Conservation (phyloP, 2,329 filamentous ascomycete species). For the Magnaporthiopsis incrustans region DNA sequence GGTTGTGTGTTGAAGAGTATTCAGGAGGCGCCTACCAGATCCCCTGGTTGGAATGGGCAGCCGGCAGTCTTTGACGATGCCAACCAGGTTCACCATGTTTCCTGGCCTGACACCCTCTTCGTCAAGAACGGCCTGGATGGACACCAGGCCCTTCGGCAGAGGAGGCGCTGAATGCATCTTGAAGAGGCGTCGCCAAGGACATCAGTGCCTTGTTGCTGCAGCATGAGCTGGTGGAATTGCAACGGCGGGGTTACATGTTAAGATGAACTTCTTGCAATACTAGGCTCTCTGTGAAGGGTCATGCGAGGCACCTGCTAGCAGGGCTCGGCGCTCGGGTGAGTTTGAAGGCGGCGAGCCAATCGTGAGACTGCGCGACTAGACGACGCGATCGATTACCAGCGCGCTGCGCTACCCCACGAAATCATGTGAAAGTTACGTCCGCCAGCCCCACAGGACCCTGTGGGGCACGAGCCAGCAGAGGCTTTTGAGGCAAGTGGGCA, state of each 20-base stretch:
- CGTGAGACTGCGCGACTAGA: not conserved
- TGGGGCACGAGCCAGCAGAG: not conserved
- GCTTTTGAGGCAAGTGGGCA: too few species aligned
- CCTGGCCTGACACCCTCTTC: constrained; percentile 19
- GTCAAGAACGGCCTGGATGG: constrained; percentile 36
- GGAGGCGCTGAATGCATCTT: not conserved
- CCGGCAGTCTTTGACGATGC: constrained; percentile 60
- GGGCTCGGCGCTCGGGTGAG: too few species aligned
- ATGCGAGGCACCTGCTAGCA: too few species aligned
- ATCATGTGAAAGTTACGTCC: not conserved
- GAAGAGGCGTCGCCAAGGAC: not conserved
- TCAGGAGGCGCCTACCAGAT: constrained; percentile 32
- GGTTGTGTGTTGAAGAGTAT: not conserved
- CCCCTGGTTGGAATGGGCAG: constrained; percentile 42
- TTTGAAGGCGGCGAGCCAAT: too few species aligned
- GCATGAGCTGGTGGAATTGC: too few species aligned
- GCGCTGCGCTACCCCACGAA: not conserved
- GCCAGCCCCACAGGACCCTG: not conserved
- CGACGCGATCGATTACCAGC: not conserved
- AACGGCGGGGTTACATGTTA: too few species aligned
- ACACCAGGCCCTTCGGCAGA: constrained; percentile 32
- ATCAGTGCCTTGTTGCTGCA: not conserved
- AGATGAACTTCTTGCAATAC: too few species aligned
- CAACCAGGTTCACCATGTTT: constrained; percentile 51
- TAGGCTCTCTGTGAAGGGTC: too few species aligned